Conservation (phyloP, 306 rosid species). For the Vicia faba region DNA sequence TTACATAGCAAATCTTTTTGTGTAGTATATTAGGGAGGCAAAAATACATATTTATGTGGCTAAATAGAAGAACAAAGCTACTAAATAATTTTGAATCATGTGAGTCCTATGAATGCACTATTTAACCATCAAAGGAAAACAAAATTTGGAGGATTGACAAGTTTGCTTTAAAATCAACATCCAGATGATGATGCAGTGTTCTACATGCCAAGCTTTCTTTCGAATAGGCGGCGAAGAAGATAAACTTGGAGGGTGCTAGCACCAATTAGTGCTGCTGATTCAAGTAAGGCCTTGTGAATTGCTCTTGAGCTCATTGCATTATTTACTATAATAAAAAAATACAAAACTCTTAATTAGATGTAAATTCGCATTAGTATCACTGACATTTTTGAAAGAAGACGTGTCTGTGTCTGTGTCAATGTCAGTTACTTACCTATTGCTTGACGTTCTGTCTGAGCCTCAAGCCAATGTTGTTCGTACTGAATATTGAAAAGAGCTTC, state of each 20-base stretch:
- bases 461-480: conserved; percentile 87
- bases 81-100: conserved; percentile 16
- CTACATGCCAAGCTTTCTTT: conserved; percentile 50
- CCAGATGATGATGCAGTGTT: conserved; percentile 17
- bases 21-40: conserved; percentile 13
- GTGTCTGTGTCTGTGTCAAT: too few relatives aligned
- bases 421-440: conserved; percentile 48
- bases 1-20: not conserved
- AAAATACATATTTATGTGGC: conserved; percentile 12
- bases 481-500: conserved; percentile 78
- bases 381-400: not conserved
- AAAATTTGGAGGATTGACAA: not conserved
- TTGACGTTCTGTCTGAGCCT: conserved; percentile 81
- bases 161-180: conserved; percentile 16
- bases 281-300: conserved; percentile 64
- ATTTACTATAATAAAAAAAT: conserved; percentile 44
- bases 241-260: conserved; percentile 67
- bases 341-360: not conserved
- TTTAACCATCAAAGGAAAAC: conserved; percentile 6
- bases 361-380: not conserved
- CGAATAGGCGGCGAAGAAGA: conserved; percentile 67
- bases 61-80: not conserved
- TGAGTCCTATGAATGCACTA: conserved; percentile 12
- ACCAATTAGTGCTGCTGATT: conserved; percentile 63
- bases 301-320: conserved; percentile 64